Percentiles rank a stretch among this genome's conserved stretches.
Evolutionary conservation across 225 moss, liverwort and hornwort species (phyloP).

Genomic region (Sphagnum tenellum): DNA sequence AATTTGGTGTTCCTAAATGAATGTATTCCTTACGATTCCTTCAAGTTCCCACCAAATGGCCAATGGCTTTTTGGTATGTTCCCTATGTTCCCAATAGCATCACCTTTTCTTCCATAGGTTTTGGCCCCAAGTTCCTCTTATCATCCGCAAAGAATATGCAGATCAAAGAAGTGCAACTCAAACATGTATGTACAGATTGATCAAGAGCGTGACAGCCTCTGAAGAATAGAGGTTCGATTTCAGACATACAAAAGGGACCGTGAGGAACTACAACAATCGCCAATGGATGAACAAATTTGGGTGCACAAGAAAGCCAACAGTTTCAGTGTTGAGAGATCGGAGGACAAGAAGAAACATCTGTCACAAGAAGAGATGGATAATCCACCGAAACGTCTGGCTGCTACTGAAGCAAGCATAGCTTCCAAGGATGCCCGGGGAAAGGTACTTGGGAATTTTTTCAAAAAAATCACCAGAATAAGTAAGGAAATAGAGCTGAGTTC

Average conservation of each 20-base stretch:
- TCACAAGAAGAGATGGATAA: slow-evolving; percentile 12
- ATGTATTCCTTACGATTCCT: slow-evolving; percentile 36
- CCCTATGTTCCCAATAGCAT: too few species aligned
- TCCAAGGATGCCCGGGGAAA: too few species aligned
- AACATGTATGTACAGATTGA: slow-evolving; percentile 36
- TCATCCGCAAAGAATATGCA: slow-evolving; percentile 38
- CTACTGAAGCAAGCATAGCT: slow-evolving; percentile 16
- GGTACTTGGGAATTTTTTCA: too few species aligned
- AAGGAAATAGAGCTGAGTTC: too few species aligned
- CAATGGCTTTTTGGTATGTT: slow-evolving; percentile 3
- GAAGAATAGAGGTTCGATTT: slow-evolving; percentile 27
- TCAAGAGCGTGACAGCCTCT: slow-evolving; percentile 35
- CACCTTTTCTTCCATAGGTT: too few species aligned
- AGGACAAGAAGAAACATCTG: neutral
- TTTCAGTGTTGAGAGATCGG: neutral
- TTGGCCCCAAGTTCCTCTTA: slow-evolving; percentile 22
- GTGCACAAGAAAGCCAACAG: slow-evolving; percentile 1
- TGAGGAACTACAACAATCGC: slow-evolving; percentile 25
- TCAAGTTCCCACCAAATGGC: slow-evolving; percentile 75
- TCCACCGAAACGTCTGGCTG: slow-evolving; percentile 11
- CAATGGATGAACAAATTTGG: slow-evolving; percentile 13
- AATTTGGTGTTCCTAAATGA: too few species aligned
- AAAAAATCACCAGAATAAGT: too few species aligned
- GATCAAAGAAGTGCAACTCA: slow-evolving; percentile 43
- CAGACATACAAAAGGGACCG: slow-evolving; percentile 25